A percentile compares a stretch with the other conserved stretches of the same genome.
phyloP scores from a whole-genome alignment of 805 yeast species.

The Sugiyamaella boreocaroliniensis region DNA sequence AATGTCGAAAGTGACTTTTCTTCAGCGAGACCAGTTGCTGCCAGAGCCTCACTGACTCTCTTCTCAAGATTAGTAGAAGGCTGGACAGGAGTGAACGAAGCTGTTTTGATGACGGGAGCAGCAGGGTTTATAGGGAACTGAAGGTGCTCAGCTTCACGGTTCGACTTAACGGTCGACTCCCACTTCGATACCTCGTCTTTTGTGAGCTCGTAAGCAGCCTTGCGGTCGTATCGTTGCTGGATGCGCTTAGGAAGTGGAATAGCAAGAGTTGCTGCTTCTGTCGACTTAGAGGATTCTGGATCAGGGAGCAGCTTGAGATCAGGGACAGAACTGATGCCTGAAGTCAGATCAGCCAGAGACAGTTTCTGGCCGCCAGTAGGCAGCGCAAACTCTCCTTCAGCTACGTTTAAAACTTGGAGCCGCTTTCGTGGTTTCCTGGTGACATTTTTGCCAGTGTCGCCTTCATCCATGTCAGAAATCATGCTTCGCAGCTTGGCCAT shows the following conservation, averaged over 20 bases:
- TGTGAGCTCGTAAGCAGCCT: constrained; percentile 84
- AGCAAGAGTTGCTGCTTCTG: constrained; percentile 45
- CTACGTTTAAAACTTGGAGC: constrained; percentile 45
- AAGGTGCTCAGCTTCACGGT: constrained; percentile 78
- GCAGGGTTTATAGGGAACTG: constrained; percentile 61
- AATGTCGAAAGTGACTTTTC: constrained; percentile 75
- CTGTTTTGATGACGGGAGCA: constrained; percentile 39
- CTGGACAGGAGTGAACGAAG: constrained; percentile 48
- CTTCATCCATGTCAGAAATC: constrained; percentile 23
- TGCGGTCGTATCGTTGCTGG: constrained; percentile 77
- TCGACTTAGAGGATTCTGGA: constrained; percentile 28
- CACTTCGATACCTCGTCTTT: constrained; percentile 82
- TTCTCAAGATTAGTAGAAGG: constrained; percentile 55
- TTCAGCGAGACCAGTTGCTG: constrained; percentile 60
- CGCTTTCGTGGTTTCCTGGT: constrained; percentile 37
- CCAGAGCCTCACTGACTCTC: constrained; percentile 53
- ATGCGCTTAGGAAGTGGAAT: constrained; percentile 83
- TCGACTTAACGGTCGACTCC: constrained; percentile 73
- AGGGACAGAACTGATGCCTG: constrained; percentile 46
- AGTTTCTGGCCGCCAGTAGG: constrained; percentile 60
- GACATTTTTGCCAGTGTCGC: constrained; percentile 26
- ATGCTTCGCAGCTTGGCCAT: constrained; percentile 36
- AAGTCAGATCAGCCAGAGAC: constrained; percentile 62
- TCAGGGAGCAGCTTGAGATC: constrained; percentile 39
- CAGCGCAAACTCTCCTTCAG: constrained; percentile 63